Evolutionary conservation across 129 eudicot species (phyloP), one percentile per base, ranked within the genome.

Genomic region (Smallanthus sonchifolius): DNA sequence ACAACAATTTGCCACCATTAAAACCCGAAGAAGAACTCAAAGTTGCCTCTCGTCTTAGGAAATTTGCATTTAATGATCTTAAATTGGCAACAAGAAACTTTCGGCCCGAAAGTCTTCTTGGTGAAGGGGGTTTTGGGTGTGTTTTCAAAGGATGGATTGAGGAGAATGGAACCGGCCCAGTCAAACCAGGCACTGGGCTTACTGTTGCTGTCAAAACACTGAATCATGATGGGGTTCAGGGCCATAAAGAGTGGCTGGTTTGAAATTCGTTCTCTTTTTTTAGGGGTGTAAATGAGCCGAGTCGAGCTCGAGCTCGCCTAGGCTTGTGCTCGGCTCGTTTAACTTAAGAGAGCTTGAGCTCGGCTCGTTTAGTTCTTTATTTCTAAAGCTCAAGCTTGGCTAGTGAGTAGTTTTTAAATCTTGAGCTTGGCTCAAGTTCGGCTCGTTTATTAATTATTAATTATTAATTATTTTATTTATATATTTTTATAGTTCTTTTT

Each of bases 231-330:
- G 98, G 98, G 67, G 92, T 92, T 79, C 98, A 92, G 90, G 98
- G 98, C 57, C 98, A 92, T 76, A 92, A 85, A 89, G 98, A 92
- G 77, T 92, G 98, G 98, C 94, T 92, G 98, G 98, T 92, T 61
- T 17, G 93, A 14, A 42, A 0, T 56, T 65, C 74, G 63, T 72
- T 40, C 10, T 36, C 28, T 51, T 16, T 70, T 43, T 45, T 2
- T 24, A 24, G 30, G 30, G 30, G 30, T 1, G 30, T 24, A 24
- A 24, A 24, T 24, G 30, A 24, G 30, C 30, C 30, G 30, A 24
- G 30, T 24, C 30, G 30, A 24, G 30, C 1, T 1, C 30, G 30
- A 24, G 30, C 30, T 24, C 30, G 30, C 30, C 30, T 24, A 24
- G 30, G 30, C 30, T 24, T 24, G 30, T 0, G 30, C 1, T 24